A percentile compares a stretch with the other conserved stretches of the same genome.
Conservation (phyloP, 202 grass and related monocot species). For the Zizania palustris region DNA sequence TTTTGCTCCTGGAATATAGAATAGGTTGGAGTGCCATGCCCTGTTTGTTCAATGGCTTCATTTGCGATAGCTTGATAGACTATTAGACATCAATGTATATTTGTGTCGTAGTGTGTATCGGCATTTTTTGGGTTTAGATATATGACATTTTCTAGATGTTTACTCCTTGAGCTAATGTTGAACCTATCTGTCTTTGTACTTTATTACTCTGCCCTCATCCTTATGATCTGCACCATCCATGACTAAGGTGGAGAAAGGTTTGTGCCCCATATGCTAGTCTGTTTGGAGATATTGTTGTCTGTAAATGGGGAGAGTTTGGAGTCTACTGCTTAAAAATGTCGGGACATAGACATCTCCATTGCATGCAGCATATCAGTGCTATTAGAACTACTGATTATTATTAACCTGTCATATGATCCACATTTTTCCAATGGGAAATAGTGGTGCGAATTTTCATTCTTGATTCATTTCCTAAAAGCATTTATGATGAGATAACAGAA, state of each 20-base stretch:
- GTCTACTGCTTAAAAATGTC: background rate
- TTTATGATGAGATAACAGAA: slow-evolving; percentile 38
- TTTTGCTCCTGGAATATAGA: background rate
- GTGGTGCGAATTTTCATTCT: background rate
- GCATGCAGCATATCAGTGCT: background rate
- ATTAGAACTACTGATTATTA: background rate
- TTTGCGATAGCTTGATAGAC: background rate
- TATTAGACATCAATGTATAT: background rate
- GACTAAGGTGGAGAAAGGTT: background rate
- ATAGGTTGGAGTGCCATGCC: background rate
- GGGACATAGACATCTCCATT: background rate
- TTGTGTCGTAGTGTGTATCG: background rate
- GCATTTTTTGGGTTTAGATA: background rate
- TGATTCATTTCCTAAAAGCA: slow-evolving; percentile 4
- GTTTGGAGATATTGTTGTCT: background rate
- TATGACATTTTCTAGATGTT: background rate
- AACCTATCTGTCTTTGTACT: background rate
- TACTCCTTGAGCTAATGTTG: background rate
- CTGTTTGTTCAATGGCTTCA: background rate
- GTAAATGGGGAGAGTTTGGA: background rate
- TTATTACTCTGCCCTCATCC: background rate
- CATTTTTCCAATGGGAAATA: background rate
- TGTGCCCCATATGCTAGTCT: slow-evolving; percentile 4
- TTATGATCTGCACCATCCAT: background rate
- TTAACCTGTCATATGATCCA: background rate